These are phyloP conservation scores for Gynochthodes officinalis DNA, from an alignment of 257 asterid species.

Conservation along the genomic window DNA sequence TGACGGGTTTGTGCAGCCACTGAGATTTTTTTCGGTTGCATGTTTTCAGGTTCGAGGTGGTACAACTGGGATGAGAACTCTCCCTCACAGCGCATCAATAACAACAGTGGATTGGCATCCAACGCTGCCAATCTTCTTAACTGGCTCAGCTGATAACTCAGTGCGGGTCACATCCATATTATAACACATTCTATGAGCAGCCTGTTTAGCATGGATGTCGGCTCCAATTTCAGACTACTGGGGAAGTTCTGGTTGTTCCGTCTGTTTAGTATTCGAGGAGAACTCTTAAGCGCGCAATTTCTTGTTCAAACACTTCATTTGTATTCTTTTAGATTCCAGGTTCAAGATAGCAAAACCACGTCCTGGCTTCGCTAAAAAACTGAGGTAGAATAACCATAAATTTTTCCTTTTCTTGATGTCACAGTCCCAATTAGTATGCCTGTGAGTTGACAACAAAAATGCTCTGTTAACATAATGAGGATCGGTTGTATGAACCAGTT, in stretches of 20 bases:
- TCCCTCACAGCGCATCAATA: slow-evolving; percentile 61
- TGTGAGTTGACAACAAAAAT: no score
- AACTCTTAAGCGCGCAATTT: not conserved
- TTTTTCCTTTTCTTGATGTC: not conserved
- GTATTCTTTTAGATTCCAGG: not conserved
- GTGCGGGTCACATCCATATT: slow-evolving; percentile 65
- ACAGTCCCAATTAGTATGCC: not conserved
- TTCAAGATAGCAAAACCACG: not conserved
- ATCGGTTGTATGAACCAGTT: no score
- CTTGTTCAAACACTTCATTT: no score
- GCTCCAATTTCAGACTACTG: not conserved
- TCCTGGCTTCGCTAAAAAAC: not conserved
- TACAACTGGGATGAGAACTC: slow-evolving; percentile 60
- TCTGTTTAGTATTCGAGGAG: not conserved
- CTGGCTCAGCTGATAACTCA: slow-evolving; percentile 92
- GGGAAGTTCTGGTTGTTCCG: not conserved
- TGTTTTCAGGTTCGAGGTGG: slow-evolving; percentile 54
- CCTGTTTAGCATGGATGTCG: not conserved
- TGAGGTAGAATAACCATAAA: not conserved
- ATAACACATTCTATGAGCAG: slow-evolving; percentile 23
- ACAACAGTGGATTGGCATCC: slow-evolving; percentile 99
- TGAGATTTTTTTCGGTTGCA: not conserved
- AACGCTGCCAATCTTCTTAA: slow-evolving; percentile 69
- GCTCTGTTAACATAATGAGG: no score
- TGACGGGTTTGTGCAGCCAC: not conserved